Evolutionary conservation across 768 basidiomycete genomes (phyloP).

Genomic region (Tylopilus plumbeoviolaceoides): DNA sequence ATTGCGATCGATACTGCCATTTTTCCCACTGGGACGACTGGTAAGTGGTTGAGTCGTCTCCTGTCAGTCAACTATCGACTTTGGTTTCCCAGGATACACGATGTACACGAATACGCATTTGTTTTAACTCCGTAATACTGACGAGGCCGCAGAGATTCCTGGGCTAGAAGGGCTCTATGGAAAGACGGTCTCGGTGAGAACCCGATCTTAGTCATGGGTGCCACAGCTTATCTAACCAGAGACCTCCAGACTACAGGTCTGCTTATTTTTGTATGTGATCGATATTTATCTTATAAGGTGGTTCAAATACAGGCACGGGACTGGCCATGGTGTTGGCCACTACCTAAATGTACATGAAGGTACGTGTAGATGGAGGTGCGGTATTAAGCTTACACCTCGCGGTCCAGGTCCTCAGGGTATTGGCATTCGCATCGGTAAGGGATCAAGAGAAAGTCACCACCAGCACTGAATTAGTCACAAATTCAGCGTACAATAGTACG

Average conservation of each 20-base stretch:
- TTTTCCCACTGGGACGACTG: conserved; percentile 79
- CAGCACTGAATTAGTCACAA: background rate
- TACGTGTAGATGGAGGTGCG: conserved; percentile 4
- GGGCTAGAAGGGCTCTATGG: conserved; percentile 78
- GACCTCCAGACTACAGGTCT: conserved; percentile 52
- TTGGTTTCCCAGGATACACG: conserved; percentile 40
- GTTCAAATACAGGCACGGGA: conserved; percentile 62
- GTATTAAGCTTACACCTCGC: conserved; percentile 1
- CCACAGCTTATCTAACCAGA: background rate
- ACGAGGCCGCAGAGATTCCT: conserved; percentile 57
- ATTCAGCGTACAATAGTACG: conserved; percentile 60
- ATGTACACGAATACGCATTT: conserved; percentile 38
- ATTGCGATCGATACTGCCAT: conserved; percentile 84
- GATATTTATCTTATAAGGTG: conserved; percentile 1
- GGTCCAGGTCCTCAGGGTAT: conserved; percentile 53
- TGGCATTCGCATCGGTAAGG: conserved; percentile 38
- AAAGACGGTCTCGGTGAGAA: conserved; percentile 73
- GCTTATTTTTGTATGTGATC: background rate
- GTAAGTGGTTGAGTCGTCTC: conserved; percentile 31
- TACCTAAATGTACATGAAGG: conserved; percentile 93
- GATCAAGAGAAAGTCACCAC: background rate
- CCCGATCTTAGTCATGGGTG: background rate
- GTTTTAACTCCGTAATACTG: background rate
- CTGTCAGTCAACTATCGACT: background rate
- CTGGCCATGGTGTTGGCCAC: conserved; percentile 92